These are phyloP conservation scores for Lentinus tigrinus DNA, from an alignment of 768 basidiomycete species.

Conservation along the genomic window DNA sequence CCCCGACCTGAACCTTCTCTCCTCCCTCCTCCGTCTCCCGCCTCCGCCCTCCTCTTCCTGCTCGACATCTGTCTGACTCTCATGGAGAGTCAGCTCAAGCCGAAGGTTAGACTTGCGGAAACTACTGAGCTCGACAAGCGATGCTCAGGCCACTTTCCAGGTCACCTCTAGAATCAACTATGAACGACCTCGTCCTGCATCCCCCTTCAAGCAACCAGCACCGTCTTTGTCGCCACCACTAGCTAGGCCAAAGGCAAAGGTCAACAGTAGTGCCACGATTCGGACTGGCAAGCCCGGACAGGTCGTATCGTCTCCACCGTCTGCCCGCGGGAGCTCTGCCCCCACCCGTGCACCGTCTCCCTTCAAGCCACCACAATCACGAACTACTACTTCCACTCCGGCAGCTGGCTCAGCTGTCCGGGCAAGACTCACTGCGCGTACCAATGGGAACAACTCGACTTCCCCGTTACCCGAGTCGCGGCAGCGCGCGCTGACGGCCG, in stretches of 20 bases:
- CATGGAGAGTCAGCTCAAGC: conserved; percentile 43
- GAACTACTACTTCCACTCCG: conserved; percentile 34
- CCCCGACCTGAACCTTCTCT: conserved; percentile 13
- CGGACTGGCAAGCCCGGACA: conserved; percentile 25
- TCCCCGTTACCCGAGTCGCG: conserved; percentile 24
- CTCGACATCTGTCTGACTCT: not conserved
- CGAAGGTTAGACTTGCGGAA: conserved; percentile 40
- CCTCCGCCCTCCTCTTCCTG: not conserved
- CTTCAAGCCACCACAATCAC: conserved; percentile 30
- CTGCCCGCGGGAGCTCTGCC: conserved; percentile 17
- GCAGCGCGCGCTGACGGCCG: conserved; percentile 31
- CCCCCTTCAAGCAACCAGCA: conserved; percentile 42
- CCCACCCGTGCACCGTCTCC: conserved; percentile 41
- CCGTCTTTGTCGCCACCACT: conserved; percentile 29
- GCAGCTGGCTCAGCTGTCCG: conserved; percentile 26
- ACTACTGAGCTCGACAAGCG: conserved; percentile 4
- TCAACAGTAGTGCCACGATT: conserved; percentile 51
- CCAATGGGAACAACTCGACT: conserved; percentile 19
- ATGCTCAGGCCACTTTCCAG: conserved; percentile 35
- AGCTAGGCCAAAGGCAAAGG: conserved; percentile 55
- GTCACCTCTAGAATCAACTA: conserved; percentile 53
- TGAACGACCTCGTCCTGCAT: conserved; percentile 44
- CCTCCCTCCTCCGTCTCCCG: conserved; percentile 1
- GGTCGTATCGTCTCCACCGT: conserved; percentile 18
- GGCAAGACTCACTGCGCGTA: conserved; percentile 17